These are phyloP conservation scores for Theileria equi DNA, from an alignment of 169 alveolate genomes.

Conservation along the genomic window DNA sequence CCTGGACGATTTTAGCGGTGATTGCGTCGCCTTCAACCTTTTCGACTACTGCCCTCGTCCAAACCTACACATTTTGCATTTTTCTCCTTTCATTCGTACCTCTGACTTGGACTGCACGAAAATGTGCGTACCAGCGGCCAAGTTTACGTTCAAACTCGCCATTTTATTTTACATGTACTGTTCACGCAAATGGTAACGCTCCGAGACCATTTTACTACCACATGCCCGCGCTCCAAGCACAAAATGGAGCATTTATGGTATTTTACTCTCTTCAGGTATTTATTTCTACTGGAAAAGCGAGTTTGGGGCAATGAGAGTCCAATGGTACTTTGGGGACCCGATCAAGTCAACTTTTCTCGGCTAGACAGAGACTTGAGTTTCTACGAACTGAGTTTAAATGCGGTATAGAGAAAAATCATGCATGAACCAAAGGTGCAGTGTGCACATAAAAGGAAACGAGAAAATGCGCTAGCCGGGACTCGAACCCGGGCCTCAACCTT, in stretches of 20 bases:
- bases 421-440: too few species aligned
- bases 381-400: background rate
- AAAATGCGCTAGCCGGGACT: conserved; percentile 83
- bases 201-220: too few species aligned
- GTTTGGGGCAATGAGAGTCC: too few species aligned
- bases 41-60: conserved; percentile 62
- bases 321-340: conserved; percentile 1
- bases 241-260: background rate
- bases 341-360: background rate
- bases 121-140: conserved; percentile 62
- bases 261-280: too few species aligned
- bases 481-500: conserved; percentile 88
- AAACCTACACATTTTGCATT: conserved; percentile 17
- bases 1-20: conserved; percentile 30
- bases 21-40: conserved; percentile 19
- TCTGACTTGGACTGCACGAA: conserved; percentile 52
- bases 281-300: too few species aligned
- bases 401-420: conserved; percentile 12
- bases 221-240: too few species aligned
- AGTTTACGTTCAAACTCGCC: conserved; percentile 19
- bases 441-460: too few species aligned
- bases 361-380: background rate
- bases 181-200: too few species aligned
- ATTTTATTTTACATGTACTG: background rate
- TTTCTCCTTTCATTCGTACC: conserved; percentile 14